These are phyloP conservation scores for Eucalyptus camaldulensis DNA, from an alignment of 345 rosid genomes.

Conservation along the genomic window DNA sequence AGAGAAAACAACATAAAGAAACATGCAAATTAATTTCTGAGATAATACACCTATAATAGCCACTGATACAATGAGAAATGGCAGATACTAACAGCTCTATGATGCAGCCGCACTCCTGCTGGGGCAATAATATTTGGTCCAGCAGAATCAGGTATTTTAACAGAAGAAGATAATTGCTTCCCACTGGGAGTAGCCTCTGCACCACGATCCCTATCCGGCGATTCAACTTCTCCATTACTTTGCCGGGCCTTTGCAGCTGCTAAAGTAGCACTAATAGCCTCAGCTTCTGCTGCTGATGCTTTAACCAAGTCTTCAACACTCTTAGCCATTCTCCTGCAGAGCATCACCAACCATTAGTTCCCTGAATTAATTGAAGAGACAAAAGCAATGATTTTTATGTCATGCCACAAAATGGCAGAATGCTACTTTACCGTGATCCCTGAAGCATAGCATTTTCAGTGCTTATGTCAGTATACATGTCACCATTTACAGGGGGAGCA, in stretches of 20 bases:
- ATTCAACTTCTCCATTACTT: conserved; percentile 86
- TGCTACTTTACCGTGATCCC: conserved; percentile 54
- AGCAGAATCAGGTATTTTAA: conserved; percentile 66
- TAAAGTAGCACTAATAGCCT: conserved; percentile 91
- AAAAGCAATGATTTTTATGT: neutral
- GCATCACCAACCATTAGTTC: neutral
- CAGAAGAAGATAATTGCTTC: conserved; percentile 53
- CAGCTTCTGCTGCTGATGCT: conserved; percentile 98
- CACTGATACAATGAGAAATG: neutral
- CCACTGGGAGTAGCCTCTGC: conserved; percentile 99
- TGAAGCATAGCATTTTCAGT: conserved; percentile 88
- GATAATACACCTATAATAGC: neutral
- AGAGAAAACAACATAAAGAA: neutral
- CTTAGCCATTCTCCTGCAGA: conserved; percentile 66
- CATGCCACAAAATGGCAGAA: neutral
- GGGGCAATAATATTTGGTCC: conserved; percentile 52
- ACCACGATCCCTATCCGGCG: conserved; percentile 82
- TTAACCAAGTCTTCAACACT: conserved; percentile 95
- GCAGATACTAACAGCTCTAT: conserved; percentile 79
- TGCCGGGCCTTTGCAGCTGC: conserved; percentile 98
- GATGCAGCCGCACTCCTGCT: conserved; percentile 91
- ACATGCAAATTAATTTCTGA: neutral
- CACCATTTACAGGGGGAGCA: conserved; percentile 95
- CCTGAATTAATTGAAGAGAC: neutral
- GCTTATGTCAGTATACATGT: conserved; percentile 91